phyloP scores from a whole-genome alignment of 768 basidiomycete species.

The Chlorophyllum brunneum region DNA sequence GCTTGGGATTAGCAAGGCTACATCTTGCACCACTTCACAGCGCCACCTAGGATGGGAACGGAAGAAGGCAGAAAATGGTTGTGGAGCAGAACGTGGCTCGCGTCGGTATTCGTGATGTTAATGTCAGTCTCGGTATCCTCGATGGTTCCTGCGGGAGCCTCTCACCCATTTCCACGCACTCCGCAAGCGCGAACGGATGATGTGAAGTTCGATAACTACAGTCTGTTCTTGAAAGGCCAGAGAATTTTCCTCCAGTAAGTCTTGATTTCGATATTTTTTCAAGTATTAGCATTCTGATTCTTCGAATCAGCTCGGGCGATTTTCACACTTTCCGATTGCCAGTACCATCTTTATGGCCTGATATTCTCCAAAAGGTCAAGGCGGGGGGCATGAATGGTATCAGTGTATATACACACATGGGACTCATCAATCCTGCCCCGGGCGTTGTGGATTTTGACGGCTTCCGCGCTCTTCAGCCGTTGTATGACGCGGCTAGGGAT shows the following conservation, averaged over 20 bases:
- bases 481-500: slow-evolving; percentile 70
- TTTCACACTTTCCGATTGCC: slow-evolving; percentile 83
- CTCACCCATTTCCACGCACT: neutral
- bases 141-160: slow-evolving; percentile 3
- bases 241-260: slow-evolving; percentile 70
- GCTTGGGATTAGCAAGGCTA: neutral
- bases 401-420: slow-evolving; percentile 82
- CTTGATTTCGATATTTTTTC: neutral
- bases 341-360: slow-evolving; percentile 76
- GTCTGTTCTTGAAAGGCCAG: slow-evolving; percentile 64
- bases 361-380: slow-evolving; percentile 77
- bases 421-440: slow-evolving; percentile 67
- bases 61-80: slow-evolving; percentile 10
- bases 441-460: slow-evolving; percentile 71
- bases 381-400: slow-evolving; percentile 77
- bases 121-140: slow-evolving; percentile 13
- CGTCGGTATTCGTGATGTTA: slow-evolving; percentile 8
- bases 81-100: slow-evolving; percentile 7
- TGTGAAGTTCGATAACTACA: slow-evolving; percentile 63
- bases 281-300: no score
- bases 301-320: slow-evolving; percentile 65
- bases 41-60: neutral
- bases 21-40: neutral
- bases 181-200: slow-evolving; percentile 28
- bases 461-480: slow-evolving; percentile 63